Base-by-base conservation (phyloP, 768 basidiomycete species). In the Cystofilobasidium bisporidii region DNA sequence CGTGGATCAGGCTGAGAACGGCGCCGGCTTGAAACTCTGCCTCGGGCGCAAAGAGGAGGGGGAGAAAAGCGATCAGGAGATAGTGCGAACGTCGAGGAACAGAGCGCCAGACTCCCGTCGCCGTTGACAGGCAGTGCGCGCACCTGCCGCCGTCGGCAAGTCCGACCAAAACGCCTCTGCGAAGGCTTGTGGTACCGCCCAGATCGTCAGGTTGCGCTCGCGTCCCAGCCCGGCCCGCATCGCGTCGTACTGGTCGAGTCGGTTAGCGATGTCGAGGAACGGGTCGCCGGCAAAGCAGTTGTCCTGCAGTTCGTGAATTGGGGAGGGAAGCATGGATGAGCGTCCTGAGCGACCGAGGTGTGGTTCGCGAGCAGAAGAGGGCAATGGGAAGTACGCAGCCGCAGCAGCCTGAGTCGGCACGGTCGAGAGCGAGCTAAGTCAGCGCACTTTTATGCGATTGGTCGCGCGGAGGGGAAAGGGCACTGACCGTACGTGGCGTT, bases 141-240 rank as follows among this genome's bases (percentile, higher is more conserved):
- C 18, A 62, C 61, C 87, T 63, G 81, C 78, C 11, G 87, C 87
- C 0, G 85, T 87, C 0, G 88, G 88, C 55, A 74, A 77, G 8
- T 84, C 80, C 72, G 78, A 74, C 87, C 87, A 87, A 70, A 65
- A 41, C 78, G 76, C 70, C 9, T 72, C 73, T 65, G 81, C 81
- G 32, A 90, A 90, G 0, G 82, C 87, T 75, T 90, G 88, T 0
- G 87, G 86, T 1, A 89, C 88, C 1, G 85, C 84, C 89, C 88
- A 89, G 0, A 88, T 81, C 1, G 85, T 82, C 73, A 87, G 85
- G 8, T 81, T 83, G 15, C 83, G 78, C 70, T 85, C 84, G 84
- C 86, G 86, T 1, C 86, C 86, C 70, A 85, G 82, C 58, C 82
- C 79, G 69, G 83, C 81, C 20, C 86, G 48, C 14, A 28, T 22